Evolutionary conservation across 2,329 filamentous ascomycete species (phyloP).

Genomic region (Alternaria rosae): DNA sequence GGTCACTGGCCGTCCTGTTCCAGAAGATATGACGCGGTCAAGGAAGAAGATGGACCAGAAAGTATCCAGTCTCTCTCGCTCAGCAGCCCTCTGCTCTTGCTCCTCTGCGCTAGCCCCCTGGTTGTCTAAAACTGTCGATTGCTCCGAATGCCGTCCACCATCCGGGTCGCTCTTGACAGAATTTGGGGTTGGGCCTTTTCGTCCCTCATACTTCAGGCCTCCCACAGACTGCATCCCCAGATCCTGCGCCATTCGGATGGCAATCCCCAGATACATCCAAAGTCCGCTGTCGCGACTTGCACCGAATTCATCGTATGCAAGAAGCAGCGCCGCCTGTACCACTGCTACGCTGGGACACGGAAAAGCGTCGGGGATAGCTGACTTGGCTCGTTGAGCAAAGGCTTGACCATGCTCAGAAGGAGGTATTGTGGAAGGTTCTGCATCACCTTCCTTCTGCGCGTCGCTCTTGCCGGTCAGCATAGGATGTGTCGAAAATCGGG

Average conservation of each 20-base stretch:
- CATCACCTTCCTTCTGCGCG: conserved; percentile 51
- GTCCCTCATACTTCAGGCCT: conserved; percentile 69
- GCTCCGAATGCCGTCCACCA: conserved; percentile 52
- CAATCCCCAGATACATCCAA: conserved; percentile 92
- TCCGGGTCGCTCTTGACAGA: conserved; percentile 55
- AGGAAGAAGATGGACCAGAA: conserved; percentile 92
- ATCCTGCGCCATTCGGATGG: conserved; percentile 83
- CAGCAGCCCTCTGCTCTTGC: conserved; percentile 69
- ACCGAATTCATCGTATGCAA: conserved; percentile 90
- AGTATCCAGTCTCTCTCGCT: conserved; percentile 83
- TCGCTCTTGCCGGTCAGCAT: conserved; percentile 60
- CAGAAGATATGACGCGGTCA: conserved; percentile 85
- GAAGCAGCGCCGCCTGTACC: conserved; percentile 81
- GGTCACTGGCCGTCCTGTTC: conserved; percentile 83
- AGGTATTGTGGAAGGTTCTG: conserved; percentile 33
- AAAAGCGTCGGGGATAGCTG: conserved; percentile 82
- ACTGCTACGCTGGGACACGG: conserved; percentile 82
- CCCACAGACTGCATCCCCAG: conserved; percentile 83
- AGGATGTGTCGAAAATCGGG: conserved; percentile 74
- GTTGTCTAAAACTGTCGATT: conserved; percentile 58
- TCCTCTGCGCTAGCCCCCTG: conserved; percentile 40
- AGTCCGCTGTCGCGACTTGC: conserved; percentile 86
- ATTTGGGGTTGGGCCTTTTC: conserved; percentile 63
- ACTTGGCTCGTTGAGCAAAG: conserved; percentile 83
- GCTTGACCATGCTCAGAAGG: conserved; percentile 75